A percentile compares a stretch with the other conserved stretches of the same genome.
Evolutionary conservation across 2,329 filamentous ascomycete species (phyloP).

Genomic region (Juglanconis juglandina): DNA sequence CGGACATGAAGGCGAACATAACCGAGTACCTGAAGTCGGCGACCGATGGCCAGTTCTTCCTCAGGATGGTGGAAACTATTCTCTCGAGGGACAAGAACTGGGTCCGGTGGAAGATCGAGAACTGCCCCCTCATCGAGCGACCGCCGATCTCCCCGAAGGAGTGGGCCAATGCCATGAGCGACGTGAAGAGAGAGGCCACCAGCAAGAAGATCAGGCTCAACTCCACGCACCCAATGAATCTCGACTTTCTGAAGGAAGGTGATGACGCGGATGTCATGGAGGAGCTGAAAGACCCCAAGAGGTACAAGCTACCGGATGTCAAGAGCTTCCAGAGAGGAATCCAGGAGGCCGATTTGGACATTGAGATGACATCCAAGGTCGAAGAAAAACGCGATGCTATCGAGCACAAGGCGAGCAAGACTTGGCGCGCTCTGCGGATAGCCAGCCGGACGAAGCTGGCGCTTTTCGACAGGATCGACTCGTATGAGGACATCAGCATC

Average conservation of each 20-base stretch:
- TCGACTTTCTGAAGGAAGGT: conserved; percentile 74
- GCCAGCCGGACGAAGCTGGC: conserved; percentile 71
- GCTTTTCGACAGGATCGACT: conserved; percentile 83
- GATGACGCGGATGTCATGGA: conserved; percentile 58
- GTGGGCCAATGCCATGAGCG: conserved; percentile 66
- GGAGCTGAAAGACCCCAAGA: conserved; percentile 62
- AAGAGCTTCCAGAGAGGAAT: conserved; percentile 71
- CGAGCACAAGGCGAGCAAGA: conserved; percentile 80
- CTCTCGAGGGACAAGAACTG: conserved; percentile 96
- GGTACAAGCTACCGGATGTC: conserved; percentile 67
- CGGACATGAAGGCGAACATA: conserved; percentile 72
- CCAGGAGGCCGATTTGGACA: conserved; percentile 76
- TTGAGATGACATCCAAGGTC: conserved; percentile 72
- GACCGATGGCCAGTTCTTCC: conserved; percentile 84
- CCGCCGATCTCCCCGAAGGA: conserved; percentile 66
- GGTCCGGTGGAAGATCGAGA: conserved; percentile 97
- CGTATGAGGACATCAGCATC: conserved; percentile 65
- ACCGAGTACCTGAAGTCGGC: conserved; percentile 79
- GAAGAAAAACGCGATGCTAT: conserved; percentile 52
- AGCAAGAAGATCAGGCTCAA: conserved; percentile 67
- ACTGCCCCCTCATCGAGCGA: conserved; percentile 80
- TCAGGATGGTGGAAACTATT: conserved; percentile 94
- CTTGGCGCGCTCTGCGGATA: conserved; percentile 83
- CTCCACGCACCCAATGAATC: conserved; percentile 69
- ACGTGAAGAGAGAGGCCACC: conserved; percentile 63